Evolutionary conservation across 2,329 filamentous ascomycete species (phyloP).

Genomic region (Didymella glomerata): DNA sequence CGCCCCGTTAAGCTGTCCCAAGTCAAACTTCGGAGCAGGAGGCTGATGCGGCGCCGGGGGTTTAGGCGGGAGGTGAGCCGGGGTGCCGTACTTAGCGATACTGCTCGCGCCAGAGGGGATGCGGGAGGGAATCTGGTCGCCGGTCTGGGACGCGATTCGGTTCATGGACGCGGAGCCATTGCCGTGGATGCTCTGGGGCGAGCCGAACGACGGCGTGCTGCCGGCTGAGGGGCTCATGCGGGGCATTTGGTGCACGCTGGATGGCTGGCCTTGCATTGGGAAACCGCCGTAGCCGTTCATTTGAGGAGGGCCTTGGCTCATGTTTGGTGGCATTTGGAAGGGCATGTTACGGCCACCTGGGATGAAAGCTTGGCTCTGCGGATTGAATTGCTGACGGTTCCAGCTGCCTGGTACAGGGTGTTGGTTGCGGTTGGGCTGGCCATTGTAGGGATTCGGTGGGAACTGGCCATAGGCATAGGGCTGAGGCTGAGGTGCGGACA

Average conservation of each 20-base stretch:
- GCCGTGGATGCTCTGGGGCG: conserved; percentile 38
- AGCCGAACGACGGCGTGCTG: conserved; percentile 42
- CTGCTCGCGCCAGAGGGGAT: conserved; percentile 53
- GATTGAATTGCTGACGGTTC: conserved; percentile 88
- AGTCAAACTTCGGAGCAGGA: conserved; percentile 18
- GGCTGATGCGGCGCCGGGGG: conserved; percentile 54
- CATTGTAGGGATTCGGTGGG: conserved; percentile 67
- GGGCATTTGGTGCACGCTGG: conserved; percentile 32
- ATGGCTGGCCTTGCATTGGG: conserved; percentile 30
- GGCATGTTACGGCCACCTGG: conserved; percentile 63
- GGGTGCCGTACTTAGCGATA: conserved; percentile 65
- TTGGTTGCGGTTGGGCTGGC: conserved; percentile 73
- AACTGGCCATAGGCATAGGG: conserved; percentile 81
- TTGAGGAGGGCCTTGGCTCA: conserved; percentile 43
- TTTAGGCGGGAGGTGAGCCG: conserved; percentile 63
- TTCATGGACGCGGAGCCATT: conserved; percentile 32
- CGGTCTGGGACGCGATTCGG: conserved; percentile 38
- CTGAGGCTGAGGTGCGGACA: conserved; percentile 49
- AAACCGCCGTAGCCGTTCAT: conserved; percentile 44
- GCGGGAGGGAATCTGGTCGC: conserved; percentile 32
- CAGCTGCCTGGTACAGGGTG: conserved; percentile 87
- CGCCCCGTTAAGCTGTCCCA: conserved; percentile 14
- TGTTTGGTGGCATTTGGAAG: conserved; percentile 45
- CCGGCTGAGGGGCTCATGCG: conserved; percentile 40
- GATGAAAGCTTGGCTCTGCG: conserved; percentile 91